Percentiles rank a stretch among this genome's conserved stretches.
phyloP scores from a whole-genome alignment of 2,329 filamentous ascomycete species.

The Colletotrichum sublineola region DNA sequence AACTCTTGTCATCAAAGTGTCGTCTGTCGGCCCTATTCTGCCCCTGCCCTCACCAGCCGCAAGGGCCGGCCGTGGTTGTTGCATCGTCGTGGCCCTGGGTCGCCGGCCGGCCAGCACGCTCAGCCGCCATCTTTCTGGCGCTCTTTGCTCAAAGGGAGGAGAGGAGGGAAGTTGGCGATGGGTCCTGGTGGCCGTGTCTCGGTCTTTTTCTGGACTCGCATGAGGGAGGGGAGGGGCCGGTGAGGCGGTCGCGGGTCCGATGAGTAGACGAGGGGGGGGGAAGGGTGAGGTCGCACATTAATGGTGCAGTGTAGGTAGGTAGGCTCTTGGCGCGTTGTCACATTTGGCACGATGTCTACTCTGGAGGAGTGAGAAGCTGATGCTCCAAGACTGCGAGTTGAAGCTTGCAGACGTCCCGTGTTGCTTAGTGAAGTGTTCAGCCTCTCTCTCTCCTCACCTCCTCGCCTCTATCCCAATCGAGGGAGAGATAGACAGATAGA shows the following conservation, averaged over 20 bases:
- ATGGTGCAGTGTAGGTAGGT: no score
- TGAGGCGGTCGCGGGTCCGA: slow-evolving; percentile 16
- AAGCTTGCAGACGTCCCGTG: not conserved
- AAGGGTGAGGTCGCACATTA: no score
- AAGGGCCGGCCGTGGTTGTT: not conserved
- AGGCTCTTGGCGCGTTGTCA: not conserved
- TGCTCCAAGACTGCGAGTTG: not conserved
- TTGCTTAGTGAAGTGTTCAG: not conserved
- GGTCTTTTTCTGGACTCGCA: slow-evolving; percentile 14
- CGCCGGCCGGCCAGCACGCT: not conserved
- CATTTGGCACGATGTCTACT: not conserved
- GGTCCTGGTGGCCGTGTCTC: slow-evolving; percentile 38
- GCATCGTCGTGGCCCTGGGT: not conserved
- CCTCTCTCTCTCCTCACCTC: not conserved
- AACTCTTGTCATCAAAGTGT: not conserved
- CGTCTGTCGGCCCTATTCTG: slow-evolving; percentile 17
- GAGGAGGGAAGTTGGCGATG: not conserved
- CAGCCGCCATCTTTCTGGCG: not conserved
- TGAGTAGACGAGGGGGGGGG: not conserved
- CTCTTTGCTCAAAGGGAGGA: not conserved
- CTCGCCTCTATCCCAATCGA: not conserved
- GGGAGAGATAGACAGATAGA: not conserved
- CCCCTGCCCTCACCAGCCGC: not conserved
- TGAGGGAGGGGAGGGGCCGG: slow-evolving; percentile 5
- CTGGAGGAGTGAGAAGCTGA: not conserved